phyloP scores from a whole-genome alignment of 495 filamentous ascomycete genomes.

The Aspergillus kassunensis region DNA sequence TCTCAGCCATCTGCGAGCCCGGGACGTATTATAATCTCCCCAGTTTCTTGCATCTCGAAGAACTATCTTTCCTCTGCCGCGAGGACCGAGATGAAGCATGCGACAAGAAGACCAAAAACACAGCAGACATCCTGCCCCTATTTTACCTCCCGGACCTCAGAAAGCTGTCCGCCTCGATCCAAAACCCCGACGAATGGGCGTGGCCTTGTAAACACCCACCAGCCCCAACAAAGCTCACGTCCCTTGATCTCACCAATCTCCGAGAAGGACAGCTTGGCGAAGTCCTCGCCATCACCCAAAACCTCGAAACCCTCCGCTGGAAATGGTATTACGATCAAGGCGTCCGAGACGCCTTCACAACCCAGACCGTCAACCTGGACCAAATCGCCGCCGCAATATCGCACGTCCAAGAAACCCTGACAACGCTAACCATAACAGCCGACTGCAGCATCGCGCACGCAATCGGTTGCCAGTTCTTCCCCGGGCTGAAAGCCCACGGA shows the following conservation, averaged over 20 bases:
- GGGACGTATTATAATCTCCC: conserved; percentile 7
- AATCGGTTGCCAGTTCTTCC: neutral
- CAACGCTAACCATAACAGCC: conserved; percentile 14
- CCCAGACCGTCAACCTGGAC: conserved; percentile 12
- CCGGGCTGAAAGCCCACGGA: conserved; percentile 11
- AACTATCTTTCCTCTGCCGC: neutral
- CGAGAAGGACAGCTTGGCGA: conserved; percentile 9
- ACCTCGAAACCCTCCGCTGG: conserved; percentile 8
- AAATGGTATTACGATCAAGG: conserved; percentile 15
- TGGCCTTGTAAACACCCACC: conserved; percentile 15
- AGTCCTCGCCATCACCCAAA: conserved; percentile 9
- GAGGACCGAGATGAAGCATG: neutral
- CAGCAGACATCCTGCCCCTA: conserved; percentile 14
- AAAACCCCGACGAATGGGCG: conserved; percentile 12
- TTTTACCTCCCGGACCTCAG: conserved; percentile 19
- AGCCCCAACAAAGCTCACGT: conserved; percentile 11
- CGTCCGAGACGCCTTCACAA: conserved; percentile 14
- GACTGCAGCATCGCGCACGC: too few relatives aligned
- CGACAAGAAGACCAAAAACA: conserved; percentile 14
- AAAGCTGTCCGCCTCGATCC: conserved; percentile 14
- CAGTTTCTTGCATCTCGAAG: neutral
- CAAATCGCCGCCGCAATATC: conserved; percentile 15
- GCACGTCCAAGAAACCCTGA: conserved; percentile 14
- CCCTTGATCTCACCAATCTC: neutral
- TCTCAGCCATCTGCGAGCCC: conserved; percentile 16